A percentile compares a stretch with the other conserved stretches of the same genome.
phyloP scores from a whole-genome alignment of 768 basidiomycete genomes.

The Dendrothele bispora region DNA sequence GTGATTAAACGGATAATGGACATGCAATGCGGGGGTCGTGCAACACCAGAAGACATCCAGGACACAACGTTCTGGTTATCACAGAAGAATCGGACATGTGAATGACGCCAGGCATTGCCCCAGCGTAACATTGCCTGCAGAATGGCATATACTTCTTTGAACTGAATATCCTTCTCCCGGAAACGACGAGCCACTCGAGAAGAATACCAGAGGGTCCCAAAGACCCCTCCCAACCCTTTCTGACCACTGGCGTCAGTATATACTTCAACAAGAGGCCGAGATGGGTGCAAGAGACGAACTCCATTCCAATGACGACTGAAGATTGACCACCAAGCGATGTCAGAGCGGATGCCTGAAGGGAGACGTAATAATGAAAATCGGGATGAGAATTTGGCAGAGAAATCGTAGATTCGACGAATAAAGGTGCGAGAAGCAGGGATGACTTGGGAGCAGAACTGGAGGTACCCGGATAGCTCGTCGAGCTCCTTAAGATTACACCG shows the following conservation, averaged over 20 bases:
- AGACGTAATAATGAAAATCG: constrained; percentile 17
- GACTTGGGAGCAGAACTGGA: constrained; percentile 34
- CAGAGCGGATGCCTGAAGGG: constrained; percentile 12
- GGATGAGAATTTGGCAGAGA: constrained; percentile 23
- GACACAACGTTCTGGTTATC: constrained; percentile 15
- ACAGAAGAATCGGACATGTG: constrained; percentile 22
- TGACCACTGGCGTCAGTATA: constrained; percentile 27
- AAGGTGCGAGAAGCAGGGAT: constrained; percentile 27
- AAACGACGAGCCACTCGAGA: constrained; percentile 18
- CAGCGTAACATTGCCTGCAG: constrained; percentile 18
- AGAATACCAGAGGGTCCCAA: constrained; percentile 18
- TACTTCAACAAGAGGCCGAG: constrained; percentile 9
- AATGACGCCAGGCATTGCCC: constrained; percentile 10
- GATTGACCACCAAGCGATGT: constrained; percentile 28
- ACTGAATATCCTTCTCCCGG: constrained; percentile 18
- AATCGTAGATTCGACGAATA: constrained; percentile 25
- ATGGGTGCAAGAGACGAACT: constrained; percentile 7
- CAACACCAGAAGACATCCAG: constrained; percentile 4
- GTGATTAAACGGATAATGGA: neutral
- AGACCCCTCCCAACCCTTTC: constrained; percentile 18
- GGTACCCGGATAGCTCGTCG: constrained; percentile 29
- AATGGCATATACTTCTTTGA: constrained; percentile 23
- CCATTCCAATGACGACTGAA: constrained; percentile 14
- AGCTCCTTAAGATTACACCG: constrained; percentile 22
- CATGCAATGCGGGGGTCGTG: constrained; percentile 8